A percentile compares a stretch with the other conserved stretches of the same genome.
Conservation (phyloP, 1,139 yeast species). For the Saccharomycopsis hybrid region DNA sequence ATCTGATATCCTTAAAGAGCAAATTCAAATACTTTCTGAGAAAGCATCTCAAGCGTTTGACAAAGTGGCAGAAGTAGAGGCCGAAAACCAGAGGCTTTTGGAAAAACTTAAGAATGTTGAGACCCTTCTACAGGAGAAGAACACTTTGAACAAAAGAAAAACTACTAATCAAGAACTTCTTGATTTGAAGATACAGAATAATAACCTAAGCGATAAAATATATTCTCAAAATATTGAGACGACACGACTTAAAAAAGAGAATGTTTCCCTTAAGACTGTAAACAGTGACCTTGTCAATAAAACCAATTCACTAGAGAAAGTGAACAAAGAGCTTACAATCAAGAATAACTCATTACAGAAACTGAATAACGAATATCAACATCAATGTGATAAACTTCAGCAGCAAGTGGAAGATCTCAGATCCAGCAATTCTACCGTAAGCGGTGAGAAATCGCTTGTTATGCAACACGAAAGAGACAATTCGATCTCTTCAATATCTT, state of each 20-base stretch:
- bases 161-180: conserved; percentile 14
- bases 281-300: background rate
- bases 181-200: conserved; percentile 14
- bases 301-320: conserved; percentile 4
- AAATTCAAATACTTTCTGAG: conserved; percentile 18
- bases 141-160: conserved; percentile 7
- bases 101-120: conserved; percentile 19
- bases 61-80: conserved; percentile 19
- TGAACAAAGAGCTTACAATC: background rate
- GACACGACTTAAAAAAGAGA: conserved; percentile 6
- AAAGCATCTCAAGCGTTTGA: conserved; percentile 21
- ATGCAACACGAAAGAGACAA: conserved; percentile 13
- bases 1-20: conserved; percentile 20
- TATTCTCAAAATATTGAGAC: conserved; percentile 6
- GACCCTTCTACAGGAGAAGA: conserved; percentile 10
- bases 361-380: background rate
- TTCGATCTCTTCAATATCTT: conserved; percentile 15
- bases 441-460: background rate
- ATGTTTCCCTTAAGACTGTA: background rate
- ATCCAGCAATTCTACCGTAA: background rate
- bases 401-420: no score
- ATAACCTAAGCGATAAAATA: conserved; percentile 7
- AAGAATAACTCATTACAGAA: background rate
- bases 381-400: background rate
- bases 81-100: conserved; percentile 14